Base-by-base conservation (phyloP, 305 asterid species). In the Fraxinus xanthoxyloides region DNA sequence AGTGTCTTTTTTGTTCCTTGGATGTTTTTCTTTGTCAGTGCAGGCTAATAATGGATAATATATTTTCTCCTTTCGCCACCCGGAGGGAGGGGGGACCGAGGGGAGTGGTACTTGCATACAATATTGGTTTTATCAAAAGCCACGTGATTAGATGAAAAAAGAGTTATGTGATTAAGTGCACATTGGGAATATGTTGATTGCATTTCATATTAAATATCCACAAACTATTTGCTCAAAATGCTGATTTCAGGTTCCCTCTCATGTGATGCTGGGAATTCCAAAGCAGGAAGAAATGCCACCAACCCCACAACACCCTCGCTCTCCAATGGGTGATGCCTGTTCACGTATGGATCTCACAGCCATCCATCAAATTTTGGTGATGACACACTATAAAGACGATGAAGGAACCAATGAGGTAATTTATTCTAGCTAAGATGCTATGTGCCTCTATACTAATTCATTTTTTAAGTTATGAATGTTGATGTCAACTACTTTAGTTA, bases 301-400 rank as follows among this genome's bases (percentile, higher is more conserved):
- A 35, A 89, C 90, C 72, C 92, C 92, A 54, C 92, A 87, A 73
- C 90, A 84, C 84, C 90, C 89, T 38, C 88, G 87, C 76, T 89
- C 92, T 38, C 87, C 92, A 51, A 87, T 89, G 90, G 88, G 90
- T 8, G 92, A 89, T 84, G 92, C 92, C 69, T 89, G 92, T 81
- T 89, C 90, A 7, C 84, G 92, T 48, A 84, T 84, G 90, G 92
- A 89, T 80, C 87, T 89, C n/a, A 89, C 92, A 21, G 92, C 92
- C 30, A 87, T 89, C 76, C 92, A 89, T 84, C 92, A 89, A 75
- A 82, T 85, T 73, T 83, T 89, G 85, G 92, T 89, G 23, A 81
- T 80, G 51, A 85, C 89, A 72, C 92, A 89, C 82, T 89, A 89
- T 43, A 87, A 87, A 77, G 90, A 89, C 19, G 92, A 89, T 46